These are phyloP conservation scores for Myxozyma vanderwaltii DNA, from an alignment of 805 yeast species.

Conservation along the genomic window DNA sequence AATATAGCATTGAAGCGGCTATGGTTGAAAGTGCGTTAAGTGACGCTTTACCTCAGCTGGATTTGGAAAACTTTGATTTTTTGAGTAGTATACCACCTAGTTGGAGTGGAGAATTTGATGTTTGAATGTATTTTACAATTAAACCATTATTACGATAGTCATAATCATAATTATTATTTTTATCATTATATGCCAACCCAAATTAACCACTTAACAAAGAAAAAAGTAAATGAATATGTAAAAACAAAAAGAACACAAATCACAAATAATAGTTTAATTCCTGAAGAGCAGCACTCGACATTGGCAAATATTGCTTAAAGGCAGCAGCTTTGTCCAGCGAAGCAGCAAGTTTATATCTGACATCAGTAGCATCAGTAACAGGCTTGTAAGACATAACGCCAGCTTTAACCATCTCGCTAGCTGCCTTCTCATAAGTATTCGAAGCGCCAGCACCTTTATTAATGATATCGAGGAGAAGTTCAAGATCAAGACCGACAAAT, in stretches of 20 bases:
- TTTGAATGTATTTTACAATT: background rate
- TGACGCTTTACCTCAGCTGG: slow-evolving; percentile 12
- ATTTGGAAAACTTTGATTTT: slow-evolving; percentile 24
- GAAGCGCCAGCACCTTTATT: slow-evolving; percentile 27
- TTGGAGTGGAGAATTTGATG: slow-evolving; percentile 21
- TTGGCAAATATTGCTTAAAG: slow-evolving; percentile 21
- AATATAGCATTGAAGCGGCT: slow-evolving; percentile 8
- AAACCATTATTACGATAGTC: too few relatives aligned
- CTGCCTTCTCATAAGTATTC: slow-evolving; percentile 14
- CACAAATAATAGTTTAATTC: slow-evolving; percentile 18
- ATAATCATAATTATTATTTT: background rate
- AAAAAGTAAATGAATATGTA: background rate
- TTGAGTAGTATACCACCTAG: slow-evolving; percentile 18
- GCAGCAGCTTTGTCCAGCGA: slow-evolving; percentile 16
- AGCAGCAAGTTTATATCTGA: slow-evolving; percentile 8
- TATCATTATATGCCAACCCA: slow-evolving; percentile 1
- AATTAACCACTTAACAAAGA: too few relatives aligned
- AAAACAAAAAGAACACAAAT: background rate
- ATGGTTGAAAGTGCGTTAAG: slow-evolving; percentile 9
- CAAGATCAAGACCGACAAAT: slow-evolving; percentile 26
- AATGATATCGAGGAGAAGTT: slow-evolving; percentile 19
- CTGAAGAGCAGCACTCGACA: slow-evolving; percentile 25
- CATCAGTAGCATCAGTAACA: slow-evolving; percentile 5
- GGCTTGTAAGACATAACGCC: slow-evolving; percentile 6
- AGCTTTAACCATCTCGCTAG: slow-evolving; percentile 14